These are phyloP conservation scores for Aspergillus wentii DNA, from an alignment of 495 filamentous ascomycete genomes.

Conservation along the genomic window DNA sequence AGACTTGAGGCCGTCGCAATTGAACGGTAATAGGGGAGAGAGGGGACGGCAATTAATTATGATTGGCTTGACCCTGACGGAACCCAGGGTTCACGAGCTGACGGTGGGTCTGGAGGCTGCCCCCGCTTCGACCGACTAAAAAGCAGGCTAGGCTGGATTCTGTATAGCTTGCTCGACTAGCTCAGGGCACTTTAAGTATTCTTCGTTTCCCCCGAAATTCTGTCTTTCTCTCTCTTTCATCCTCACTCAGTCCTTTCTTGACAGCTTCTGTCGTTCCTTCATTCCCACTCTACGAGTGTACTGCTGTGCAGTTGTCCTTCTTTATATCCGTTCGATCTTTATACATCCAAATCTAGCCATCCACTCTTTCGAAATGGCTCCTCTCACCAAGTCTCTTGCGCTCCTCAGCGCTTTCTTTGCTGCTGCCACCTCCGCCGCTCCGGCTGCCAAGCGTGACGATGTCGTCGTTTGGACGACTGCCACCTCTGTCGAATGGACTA, in stretches of 20 bases:
- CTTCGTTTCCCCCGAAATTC: too few relatives aligned
- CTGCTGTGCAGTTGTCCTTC: constrained; percentile 35
- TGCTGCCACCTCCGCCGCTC: constrained; percentile 28
- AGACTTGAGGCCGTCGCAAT: too few relatives aligned
- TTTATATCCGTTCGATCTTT: constrained; percentile 8
- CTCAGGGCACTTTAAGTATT: too few relatives aligned
- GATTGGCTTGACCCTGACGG: too few relatives aligned
- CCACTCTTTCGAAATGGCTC: constrained; percentile 30
- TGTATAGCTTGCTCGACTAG: too few relatives aligned
- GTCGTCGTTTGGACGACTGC: constrained; percentile 25
- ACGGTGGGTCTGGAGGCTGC: too few relatives aligned
- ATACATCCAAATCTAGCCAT: constrained; percentile 6
- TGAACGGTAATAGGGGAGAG: too few relatives aligned
- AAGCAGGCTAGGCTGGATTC: too few relatives aligned
- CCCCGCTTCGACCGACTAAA: too few relatives aligned
- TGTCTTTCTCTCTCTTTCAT: background rate
- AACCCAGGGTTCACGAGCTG: too few relatives aligned
- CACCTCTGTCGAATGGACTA: constrained; percentile 29
- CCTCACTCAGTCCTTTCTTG: constrained; percentile 7
- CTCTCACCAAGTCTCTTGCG: constrained; percentile 38
- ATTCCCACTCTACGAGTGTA: constrained; percentile 11
- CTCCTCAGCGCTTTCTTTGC: constrained; percentile 38
- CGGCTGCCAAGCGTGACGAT: constrained; percentile 34
- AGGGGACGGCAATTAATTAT: too few relatives aligned
- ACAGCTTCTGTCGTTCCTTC: constrained; percentile 14